phyloP scores from a whole-genome alignment of 257 asterid species.

The Mitragyna speciosa region DNA sequence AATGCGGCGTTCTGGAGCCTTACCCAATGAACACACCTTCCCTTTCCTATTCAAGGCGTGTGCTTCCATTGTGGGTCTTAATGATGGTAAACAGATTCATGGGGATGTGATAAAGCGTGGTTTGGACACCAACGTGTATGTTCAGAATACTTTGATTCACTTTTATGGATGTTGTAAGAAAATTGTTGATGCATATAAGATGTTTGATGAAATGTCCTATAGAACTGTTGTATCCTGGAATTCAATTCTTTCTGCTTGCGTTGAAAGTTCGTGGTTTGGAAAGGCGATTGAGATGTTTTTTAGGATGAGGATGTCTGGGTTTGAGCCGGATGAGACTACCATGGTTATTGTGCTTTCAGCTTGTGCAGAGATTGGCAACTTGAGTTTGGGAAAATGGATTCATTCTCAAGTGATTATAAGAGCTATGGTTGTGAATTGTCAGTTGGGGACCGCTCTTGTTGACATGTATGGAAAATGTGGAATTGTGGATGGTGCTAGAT shows the following conservation, averaged over 20 bases:
- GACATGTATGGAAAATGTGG: slow-evolving; percentile 86
- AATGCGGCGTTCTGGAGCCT: slow-evolving; percentile 52
- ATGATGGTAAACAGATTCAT: slow-evolving; percentile 66
- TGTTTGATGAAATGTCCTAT: slow-evolving; percentile 64
- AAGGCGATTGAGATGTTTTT: slow-evolving; percentile 43
- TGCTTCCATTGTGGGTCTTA: slow-evolving; percentile 46
- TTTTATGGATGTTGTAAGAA: slow-evolving; percentile 60
- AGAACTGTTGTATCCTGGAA: slow-evolving; percentile 75
- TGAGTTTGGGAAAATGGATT: slow-evolving; percentile 63
- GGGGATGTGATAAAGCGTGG: slow-evolving; percentile 67
- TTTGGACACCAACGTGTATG: slow-evolving; percentile 46
- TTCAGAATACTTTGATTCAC: slow-evolving; percentile 58
- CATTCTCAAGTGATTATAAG: slow-evolving; percentile 64
- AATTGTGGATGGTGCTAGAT: slow-evolving; percentile 44
- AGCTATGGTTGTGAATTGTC: slow-evolving; percentile 51
- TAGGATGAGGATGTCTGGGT: slow-evolving; percentile 46
- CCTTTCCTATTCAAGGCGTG: slow-evolving; percentile 66
- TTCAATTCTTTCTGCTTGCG: slow-evolving; percentile 57
- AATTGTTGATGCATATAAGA: slow-evolving; percentile 40
- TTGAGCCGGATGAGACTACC: slow-evolving; percentile 56
- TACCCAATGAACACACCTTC: slow-evolving; percentile 61
- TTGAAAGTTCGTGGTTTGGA: slow-evolving; percentile 47
- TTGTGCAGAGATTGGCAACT: slow-evolving; percentile 62
- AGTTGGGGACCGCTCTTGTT: slow-evolving; percentile 69
- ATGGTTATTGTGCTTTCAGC: slow-evolving; percentile 70